Conservation (phyloP, 1,284 basidiomycete species). For the Rhodotorula glutinis region DNA sequence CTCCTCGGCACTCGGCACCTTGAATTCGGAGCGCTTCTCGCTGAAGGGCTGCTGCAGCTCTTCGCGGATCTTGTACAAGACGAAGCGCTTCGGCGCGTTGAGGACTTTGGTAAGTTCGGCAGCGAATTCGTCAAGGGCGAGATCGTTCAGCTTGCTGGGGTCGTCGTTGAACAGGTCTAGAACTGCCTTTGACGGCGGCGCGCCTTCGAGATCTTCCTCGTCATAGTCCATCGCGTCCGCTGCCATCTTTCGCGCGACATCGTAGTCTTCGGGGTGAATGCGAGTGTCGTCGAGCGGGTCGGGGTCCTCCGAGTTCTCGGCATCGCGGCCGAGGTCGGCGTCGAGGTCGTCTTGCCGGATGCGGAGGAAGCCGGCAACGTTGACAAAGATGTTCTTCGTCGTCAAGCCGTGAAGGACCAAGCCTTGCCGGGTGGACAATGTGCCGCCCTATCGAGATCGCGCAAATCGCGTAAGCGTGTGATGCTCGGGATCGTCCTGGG, state of each 20-base stretch:
- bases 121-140: conserved; percentile 95
- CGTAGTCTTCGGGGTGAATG: conserved; percentile 97
- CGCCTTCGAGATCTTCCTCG: conserved; percentile 79
- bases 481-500: no score
- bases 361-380: conserved; percentile 83
- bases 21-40: conserved; percentile 71
- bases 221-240: conserved; percentile 93
- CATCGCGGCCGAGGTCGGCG: conserved; percentile 62
- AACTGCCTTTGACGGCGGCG: conserved; percentile 78
- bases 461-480: no score
- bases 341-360: conserved; percentile 70
- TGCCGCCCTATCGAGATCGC: conserved; percentile 62
- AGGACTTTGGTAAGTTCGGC: conserved; percentile 71
- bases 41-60: conserved; percentile 84
- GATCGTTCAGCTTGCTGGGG: conserved; percentile 80
- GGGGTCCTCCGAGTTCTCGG: conserved; percentile 56
- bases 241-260: conserved; percentile 97
- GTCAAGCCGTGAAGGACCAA: conserved; percentile 75
- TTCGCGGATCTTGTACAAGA: conserved; percentile 78
- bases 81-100: conserved; percentile 79
- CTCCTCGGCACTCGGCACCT: conserved; percentile 68
- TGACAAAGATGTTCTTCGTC: conserved; percentile 77
- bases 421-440: conserved; percentile 74
- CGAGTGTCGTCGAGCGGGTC: conserved; percentile 94
- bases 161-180: conserved; percentile 77